Base-by-base conservation (phyloP, 345 rosid species). In the Psidium friedrichsthalianum region DNA sequence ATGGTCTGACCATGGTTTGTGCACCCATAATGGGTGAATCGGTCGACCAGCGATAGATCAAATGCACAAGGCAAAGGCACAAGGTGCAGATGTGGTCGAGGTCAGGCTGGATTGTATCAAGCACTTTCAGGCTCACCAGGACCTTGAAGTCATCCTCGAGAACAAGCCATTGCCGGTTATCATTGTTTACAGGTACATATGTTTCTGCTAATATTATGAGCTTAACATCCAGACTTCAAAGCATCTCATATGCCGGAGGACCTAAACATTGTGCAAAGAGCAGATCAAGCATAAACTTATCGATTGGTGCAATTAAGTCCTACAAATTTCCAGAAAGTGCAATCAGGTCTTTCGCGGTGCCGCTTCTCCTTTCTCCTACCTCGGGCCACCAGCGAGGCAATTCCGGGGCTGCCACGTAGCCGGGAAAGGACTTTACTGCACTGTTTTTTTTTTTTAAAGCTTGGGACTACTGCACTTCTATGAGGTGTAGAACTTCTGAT, bases 61-160 rank as follows among this genome's bases (percentile, higher is more conserved):
- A 55, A 86, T 86, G 87, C 61, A 82, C 78, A 51, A 82, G 78
- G 87, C 93, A 36, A 92, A 91, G 88, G 86, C 88, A 52, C 88
- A 91, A 83, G 93, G 95, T 64, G 95, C 94, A 16, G 91, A 91
- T 49, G 80, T 90, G 13, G 93, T 88, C 51, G 94, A 93, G 92
- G 82, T 93, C 27, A 88, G 95, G 83, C 80, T 94, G 90, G 96
- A 92, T 52, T 85, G 36, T 47, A 84, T 94, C 29, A 82, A 88
- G 51, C 74, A 88, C 86, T 92, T 91, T 49, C 90, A 86, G 84
- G 90, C 92, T 76, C 76, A 52, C 32, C 89, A 85, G n/a, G 90
- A 93, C 78, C 92, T 94, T 25, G 85, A 87, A 85, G 74, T 56
- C 86, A 89, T 94, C 88, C 90, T 93, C 59, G 74, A 55, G 57